phyloP scores from a whole-genome alignment of 331 rosid species.

The Rosa hybrid region DNA sequence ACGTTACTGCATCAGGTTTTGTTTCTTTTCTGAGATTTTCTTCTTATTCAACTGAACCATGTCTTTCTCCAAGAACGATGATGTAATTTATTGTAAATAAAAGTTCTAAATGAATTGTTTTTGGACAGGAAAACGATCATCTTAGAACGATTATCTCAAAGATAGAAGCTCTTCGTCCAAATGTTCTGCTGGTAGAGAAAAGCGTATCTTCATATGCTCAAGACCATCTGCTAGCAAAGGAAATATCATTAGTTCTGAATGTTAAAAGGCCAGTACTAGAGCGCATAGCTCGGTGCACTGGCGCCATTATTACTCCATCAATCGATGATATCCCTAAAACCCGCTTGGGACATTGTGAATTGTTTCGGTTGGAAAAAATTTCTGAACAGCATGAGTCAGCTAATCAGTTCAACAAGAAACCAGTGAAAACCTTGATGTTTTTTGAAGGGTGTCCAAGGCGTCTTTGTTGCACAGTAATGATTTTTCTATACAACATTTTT shows the following conservation, averaged over 20 bases:
- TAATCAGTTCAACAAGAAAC: slow-evolving; percentile 68
- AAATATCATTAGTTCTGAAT: slow-evolving; percentile 92
- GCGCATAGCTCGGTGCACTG: slow-evolving; percentile 90
- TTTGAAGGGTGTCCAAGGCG: slow-evolving; percentile 99
- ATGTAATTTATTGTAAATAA: background rate
- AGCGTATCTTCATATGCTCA: slow-evolving; percentile 87
- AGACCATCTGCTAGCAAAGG: slow-evolving; percentile 77
- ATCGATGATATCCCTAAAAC: slow-evolving; percentile 66
- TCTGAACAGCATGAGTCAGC: slow-evolving; percentile 66
- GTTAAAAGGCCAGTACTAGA: slow-evolving; percentile 89
- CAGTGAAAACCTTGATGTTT: slow-evolving; percentile 89
- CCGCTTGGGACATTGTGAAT: slow-evolving; percentile 86
- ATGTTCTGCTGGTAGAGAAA: slow-evolving; percentile 93
- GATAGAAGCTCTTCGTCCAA: slow-evolving; percentile 87
- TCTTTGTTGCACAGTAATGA: slow-evolving; percentile 89
- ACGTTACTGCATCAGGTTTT: slow-evolving; percentile 88
- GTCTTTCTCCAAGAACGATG: too few relatives aligned
- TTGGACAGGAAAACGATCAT: slow-evolving; percentile 90
- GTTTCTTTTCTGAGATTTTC: background rate
- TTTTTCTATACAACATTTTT: background rate
- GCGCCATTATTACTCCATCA: slow-evolving; percentile 80
- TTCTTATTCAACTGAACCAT: slow-evolving; percentile 19
- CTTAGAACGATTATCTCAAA: slow-evolving; percentile 71
- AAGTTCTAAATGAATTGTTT: slow-evolving; percentile 19
- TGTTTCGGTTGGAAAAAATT: slow-evolving; percentile 74